Conservation (phyloP, 257 asterid genomes). For the Echites panduratus region DNA sequence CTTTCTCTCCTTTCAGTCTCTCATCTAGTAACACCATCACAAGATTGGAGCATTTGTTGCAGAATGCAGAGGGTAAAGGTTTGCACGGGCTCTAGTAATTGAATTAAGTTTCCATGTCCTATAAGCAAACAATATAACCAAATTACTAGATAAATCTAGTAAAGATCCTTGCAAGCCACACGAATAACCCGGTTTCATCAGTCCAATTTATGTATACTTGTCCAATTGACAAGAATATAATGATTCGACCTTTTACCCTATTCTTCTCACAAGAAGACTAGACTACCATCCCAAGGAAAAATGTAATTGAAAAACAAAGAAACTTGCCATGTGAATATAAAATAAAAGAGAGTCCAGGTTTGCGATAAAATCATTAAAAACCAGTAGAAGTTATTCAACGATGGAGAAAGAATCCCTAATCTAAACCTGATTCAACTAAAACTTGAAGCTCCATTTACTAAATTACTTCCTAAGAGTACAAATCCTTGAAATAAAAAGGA, state of each 20-base stretch:
- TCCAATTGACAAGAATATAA: background rate
- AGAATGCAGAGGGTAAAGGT: background rate
- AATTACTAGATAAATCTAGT: background rate
- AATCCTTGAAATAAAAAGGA: background rate
- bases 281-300: background rate
- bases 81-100: conserved; percentile 2
- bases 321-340: background rate
- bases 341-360: background rate
- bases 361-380: background rate
- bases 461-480: background rate
- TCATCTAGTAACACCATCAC: background rate
- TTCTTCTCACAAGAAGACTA: background rate
- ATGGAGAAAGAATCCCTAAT: background rate
- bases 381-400: background rate
- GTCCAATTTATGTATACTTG: background rate
- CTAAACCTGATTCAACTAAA: background rate
- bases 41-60: background rate
- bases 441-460: background rate
- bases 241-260: background rate
- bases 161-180: background rate
- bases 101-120: background rate
- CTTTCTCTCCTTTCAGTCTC: background rate
- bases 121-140: background rate
- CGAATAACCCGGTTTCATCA: background rate
- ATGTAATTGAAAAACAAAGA: background rate